Base-by-base conservation (phyloP, 2,329 filamentous ascomycete genomes). In the Fusarium sp. region DNA sequence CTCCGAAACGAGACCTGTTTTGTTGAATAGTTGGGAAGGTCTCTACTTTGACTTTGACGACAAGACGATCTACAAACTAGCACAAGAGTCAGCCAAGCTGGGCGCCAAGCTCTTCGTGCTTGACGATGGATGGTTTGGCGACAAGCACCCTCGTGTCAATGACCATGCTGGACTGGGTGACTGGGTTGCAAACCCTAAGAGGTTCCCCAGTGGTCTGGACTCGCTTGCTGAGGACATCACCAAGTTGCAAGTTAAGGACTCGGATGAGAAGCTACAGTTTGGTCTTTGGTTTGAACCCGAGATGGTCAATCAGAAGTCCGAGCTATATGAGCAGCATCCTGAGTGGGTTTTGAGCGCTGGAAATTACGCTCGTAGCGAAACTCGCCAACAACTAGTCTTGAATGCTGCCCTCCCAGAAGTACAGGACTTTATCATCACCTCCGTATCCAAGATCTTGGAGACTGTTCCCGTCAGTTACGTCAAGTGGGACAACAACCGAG, bases 401-500 rank as follows among this genome's bases (percentile, higher is more conserved):
- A 91, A 92, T 57, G 79, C 91, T 0, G 89, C 86, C 0, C 80
- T 91, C 0, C 84, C 85, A 0, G 88, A 91, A 66, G 90, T 92
- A 0, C 90, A 92, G 69, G 85, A 91, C 3, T 91, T 86, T 65
- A 86, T 92, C 74, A 90, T 92, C 70, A 78, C 83, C 0, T 83
- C 85, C 0, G 82, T 92, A 7, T 84, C 88, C 4, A 80, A 82
- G 7, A 83, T 92, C 11, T 84, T 92, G 22, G 82, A 86, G 47
- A 85, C 82, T 3, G 84, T 86, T 0, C 81, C 86, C 29, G 86
- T 92, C 50, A 80, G 81, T 14, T 92, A 92, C 67, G 85, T 92
- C 67, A 92, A 92, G 72, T 92, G 90, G 90, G 90, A 92, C 71
- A 90, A 91, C 78, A 92, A 92, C 79, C 83, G 90, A 9, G 89